Base-by-base conservation (phyloP, 768 basidiomycete genomes). In the Lentinula aciculospora region DNA sequence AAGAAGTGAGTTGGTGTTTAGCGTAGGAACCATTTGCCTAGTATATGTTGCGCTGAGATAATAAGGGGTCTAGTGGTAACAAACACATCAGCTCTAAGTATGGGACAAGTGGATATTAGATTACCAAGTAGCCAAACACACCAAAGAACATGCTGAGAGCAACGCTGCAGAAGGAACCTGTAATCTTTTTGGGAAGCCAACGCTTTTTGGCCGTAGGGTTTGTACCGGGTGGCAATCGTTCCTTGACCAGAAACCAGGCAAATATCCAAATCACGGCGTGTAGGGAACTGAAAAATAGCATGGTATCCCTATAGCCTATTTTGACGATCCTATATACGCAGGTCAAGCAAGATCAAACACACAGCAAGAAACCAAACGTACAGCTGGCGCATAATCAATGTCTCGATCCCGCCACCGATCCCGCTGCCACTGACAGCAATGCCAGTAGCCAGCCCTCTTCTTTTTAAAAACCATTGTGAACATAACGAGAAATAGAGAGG, bases 401-500 rank as follows among this genome's bases (percentile, higher is more conserved):
- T 64, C 23, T 48, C 60, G 27, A 64, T 48, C 21, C 65, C 72
- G 25, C 68, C 72, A 31, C 71, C 69, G n/a, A 71, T 60, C 5
- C 69, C 73, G 25, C 64, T 65, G 28, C 66, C 68, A 0, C 66
- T 65, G 53, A 72, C 70, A 8, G 72, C 72, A 42, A 73, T 61
- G 36, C 69, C 71, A 17, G 71, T 72, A 12, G 74, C 68, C 4
- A 72, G 60, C 8, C 71, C 71, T 4, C 68, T 68, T 27, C 59
- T 64, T 56, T 64, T 65, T 39, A 64, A 66, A 59, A 74, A 72
- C 65, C 70, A 73, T 32, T 71, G 74, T 0, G 71, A 62, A 21
- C 70, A 69, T 13, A 74, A 67, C 1, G 72, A 65, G 53, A 63
- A 68, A 62, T 67, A 71, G 25, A 62, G 64, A 21, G 58, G 69